Conservation (phyloP, 257 asterid genomes). For the Fraxinus anomala region DNA sequence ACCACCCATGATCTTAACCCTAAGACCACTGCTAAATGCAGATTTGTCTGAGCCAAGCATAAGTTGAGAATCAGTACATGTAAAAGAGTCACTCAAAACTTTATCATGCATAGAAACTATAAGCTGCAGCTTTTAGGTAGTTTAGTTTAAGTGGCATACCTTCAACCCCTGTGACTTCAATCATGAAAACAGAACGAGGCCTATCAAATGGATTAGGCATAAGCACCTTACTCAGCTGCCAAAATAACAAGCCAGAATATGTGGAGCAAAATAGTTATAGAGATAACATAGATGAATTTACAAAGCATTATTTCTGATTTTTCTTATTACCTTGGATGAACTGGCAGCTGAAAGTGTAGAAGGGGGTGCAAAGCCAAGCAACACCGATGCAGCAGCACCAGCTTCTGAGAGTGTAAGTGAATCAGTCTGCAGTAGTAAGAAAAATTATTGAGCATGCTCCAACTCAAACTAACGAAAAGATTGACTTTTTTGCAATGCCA, state of each 20-base stretch:
- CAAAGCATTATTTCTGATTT: constrained; percentile 7
- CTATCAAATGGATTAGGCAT: constrained; percentile 90
- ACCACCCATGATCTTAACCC: constrained; percentile 55
- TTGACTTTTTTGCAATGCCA: not conserved
- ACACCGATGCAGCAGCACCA: constrained; percentile 76
- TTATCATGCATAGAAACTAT: constrained; percentile 8
- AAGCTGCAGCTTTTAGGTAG: constrained; percentile 11
- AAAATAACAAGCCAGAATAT: constrained; percentile 25
- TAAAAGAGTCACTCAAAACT: constrained; percentile 24
- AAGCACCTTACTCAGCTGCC: constrained; percentile 83
- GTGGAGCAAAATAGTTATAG: constrained; percentile 8
- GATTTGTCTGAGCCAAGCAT: constrained; percentile 30
- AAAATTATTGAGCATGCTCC: constrained; percentile 4
- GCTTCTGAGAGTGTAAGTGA: constrained; percentile 68
- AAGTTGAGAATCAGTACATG: constrained; percentile 46
- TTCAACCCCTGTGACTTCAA: constrained; percentile 76
- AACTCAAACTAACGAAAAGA: constrained; percentile 12
- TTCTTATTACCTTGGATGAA: constrained; percentile 68
- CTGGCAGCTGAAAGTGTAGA: constrained; percentile 64
- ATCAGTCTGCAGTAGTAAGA: constrained; percentile 53
- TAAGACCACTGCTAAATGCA: constrained; percentile 44
- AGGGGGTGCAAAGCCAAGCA: constrained; percentile 86
- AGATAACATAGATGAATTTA: not conserved
- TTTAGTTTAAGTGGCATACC: constrained; percentile 43
- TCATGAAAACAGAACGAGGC: constrained; percentile 73